Evolutionary conservation across 805 yeast genomes (phyloP).

Genomic region (Metschnikowia lochheadii): DNA sequence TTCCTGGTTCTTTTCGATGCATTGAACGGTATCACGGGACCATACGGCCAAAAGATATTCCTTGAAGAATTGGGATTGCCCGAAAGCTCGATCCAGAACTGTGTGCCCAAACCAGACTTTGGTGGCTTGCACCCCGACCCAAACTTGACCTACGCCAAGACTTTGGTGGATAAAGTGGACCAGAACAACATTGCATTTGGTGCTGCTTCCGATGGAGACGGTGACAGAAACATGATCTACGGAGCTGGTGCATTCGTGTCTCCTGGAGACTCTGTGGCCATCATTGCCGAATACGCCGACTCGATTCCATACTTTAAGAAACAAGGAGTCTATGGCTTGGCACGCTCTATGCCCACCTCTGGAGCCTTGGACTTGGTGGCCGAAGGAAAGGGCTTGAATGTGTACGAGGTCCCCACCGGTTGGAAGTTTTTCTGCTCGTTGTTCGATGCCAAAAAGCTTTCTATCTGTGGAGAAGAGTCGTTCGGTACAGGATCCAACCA

Average conservation of each 20-base stretch:
- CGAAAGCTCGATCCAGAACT: slow-evolving; percentile 68
- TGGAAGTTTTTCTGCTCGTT: slow-evolving; percentile 98
- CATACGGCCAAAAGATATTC: slow-evolving; percentile 84
- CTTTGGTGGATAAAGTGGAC: slow-evolving; percentile 86
- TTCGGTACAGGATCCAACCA: slow-evolving; percentile 98
- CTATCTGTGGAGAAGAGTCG: slow-evolving; percentile 97
- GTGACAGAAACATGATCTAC: slow-evolving; percentile 97
- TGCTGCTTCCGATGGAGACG: slow-evolving; percentile 99
- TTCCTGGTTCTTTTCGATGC: slow-evolving; percentile 85
- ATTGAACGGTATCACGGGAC: slow-evolving; percentile 94
- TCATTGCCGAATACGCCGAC: slow-evolving; percentile 88
- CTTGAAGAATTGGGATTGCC: slow-evolving; percentile 82
- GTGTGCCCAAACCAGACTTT: slow-evolving; percentile 76
- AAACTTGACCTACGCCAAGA: slow-evolving; percentile 86
- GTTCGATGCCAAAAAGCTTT: slow-evolving; percentile 87
- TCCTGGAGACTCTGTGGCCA: slow-evolving; percentile 98
- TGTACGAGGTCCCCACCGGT: slow-evolving; percentile 97
- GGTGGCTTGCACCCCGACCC: slow-evolving; percentile 99
- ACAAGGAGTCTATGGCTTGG: slow-evolving; percentile 86
- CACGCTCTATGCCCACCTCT: slow-evolving; percentile 96
- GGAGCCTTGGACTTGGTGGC: slow-evolving; percentile 94
- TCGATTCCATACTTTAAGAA: slow-evolving; percentile 86
- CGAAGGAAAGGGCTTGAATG: slow-evolving; percentile 60
- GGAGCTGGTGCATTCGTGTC: slow-evolving; percentile 94
- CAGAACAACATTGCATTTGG: slow-evolving; percentile 80